A percentile compares a stretch with the other conserved stretches of the same genome.
Evolutionary conservation across 208 protist genomes (phyloP).

Genomic region (Wallacemonas sp.): DNA sequence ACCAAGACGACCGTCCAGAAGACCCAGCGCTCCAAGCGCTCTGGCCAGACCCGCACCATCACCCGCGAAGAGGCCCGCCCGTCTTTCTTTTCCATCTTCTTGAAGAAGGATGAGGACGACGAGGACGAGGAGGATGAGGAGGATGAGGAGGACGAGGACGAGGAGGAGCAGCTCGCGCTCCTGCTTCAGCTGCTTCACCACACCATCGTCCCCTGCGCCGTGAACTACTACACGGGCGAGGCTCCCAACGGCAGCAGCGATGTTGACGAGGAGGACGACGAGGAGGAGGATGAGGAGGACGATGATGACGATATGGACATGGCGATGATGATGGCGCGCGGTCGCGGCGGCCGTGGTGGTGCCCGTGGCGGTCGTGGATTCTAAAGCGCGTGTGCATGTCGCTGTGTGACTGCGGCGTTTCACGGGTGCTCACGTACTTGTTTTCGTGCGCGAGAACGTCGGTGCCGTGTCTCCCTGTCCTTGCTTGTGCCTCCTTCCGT

Average conservation of each 20-base stretch:
- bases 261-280: slow-evolving; percentile 63
- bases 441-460: too few relatives aligned
- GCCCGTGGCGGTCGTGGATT: slow-evolving; percentile 31
- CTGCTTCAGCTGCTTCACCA: slow-evolving; percentile 64
- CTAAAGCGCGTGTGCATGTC: slow-evolving; percentile 25
- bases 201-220: slow-evolving; percentile 73
- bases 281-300: slow-evolving; percentile 78
- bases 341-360: slow-evolving; percentile 31
- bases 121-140: slow-evolving; percentile 22
- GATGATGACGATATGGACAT: slow-evolving; percentile 47
- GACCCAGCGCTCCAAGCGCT: slow-evolving; percentile 59
- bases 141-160: slow-evolving; percentile 44
- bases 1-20: slow-evolving; percentile 55
- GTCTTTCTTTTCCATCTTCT: slow-evolving; percentile 88
- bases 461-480: too few relatives aligned
- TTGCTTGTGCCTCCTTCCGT: too few relatives aligned
- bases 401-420: too few relatives aligned
- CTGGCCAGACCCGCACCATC: slow-evolving; percentile 43
- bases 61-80: slow-evolving; percentile 40
- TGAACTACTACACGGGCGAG: slow-evolving; percentile 88
- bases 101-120: slow-evolving; percentile 31
- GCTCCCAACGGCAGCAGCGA: slow-evolving; percentile 77
- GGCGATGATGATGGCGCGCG: slow-evolving; percentile 25
- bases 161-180: slow-evolving; percentile 48
- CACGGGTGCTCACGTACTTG: background rate